A percentile compares a stretch with the other conserved stretches of the same genome.
Conservation (phyloP, 2,329 filamentous ascomycete genomes). For the Exophiala viscosa region DNA sequence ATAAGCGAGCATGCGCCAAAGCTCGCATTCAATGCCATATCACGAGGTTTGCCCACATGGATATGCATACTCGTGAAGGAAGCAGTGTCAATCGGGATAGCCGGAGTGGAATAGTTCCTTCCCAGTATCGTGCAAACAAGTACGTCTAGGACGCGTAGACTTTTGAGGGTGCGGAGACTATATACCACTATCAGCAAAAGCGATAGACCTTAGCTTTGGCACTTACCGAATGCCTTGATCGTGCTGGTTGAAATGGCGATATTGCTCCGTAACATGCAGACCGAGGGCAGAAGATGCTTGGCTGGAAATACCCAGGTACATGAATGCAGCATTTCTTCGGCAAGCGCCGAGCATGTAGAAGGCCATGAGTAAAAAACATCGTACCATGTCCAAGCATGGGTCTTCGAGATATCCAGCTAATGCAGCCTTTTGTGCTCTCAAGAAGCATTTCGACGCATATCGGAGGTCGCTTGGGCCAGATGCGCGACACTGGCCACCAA, state of each 20-base stretch:
- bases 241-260: conserved; percentile 15
- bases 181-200: conserved; percentile 1
- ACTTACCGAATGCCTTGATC: conserved; percentile 17
- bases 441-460: conserved; percentile 44
- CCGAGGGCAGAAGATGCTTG: conserved; percentile 57
- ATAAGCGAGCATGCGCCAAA: conserved; percentile 41
- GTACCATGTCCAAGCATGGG: conserved; percentile 52
- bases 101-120: conserved; percentile 38
- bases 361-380: conserved; percentile 54
- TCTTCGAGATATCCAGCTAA: conserved; percentile 53
- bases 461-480: conserved; percentile 29
- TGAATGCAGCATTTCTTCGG: conserved; percentile 58
- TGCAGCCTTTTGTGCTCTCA: conserved; percentile 46
- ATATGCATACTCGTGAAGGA: conserved; percentile 25
- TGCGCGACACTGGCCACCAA: conserved; percentile 49
- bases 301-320: conserved; percentile 60
- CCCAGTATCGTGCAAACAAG: conserved; percentile 50
- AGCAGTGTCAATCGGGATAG: conserved; percentile 31
- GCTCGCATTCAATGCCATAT: conserved; percentile 28
- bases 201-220: background rate
- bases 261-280: conserved; percentile 44
- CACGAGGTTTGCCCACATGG: conserved; percentile 25
- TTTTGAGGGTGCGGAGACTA: conserved; percentile 46
- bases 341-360: conserved; percentile 60
- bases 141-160: conserved; percentile 47